Evolutionary conservation across 129 eudicot genomes (phyloP), one percentile per base, ranked within the genome.

Genomic region (Centella asiatica): DNA sequence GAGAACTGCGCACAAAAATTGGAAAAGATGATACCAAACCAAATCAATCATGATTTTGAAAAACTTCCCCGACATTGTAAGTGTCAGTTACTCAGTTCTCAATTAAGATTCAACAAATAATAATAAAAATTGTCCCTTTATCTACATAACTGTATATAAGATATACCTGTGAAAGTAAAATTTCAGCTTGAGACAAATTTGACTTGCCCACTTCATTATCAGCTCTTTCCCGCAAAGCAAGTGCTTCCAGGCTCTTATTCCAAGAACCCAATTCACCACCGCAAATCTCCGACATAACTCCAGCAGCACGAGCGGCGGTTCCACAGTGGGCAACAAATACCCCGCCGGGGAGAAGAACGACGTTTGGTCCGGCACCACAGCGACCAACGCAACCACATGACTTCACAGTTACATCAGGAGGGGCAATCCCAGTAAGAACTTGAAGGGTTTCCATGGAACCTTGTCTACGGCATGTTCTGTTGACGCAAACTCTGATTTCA

Each of bases 361-460:
- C 67, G 61, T 87, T 90, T 13, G 97, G 97, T 3, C 97, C 95
- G 44, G 85, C 60, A 19, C 94, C 95, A 48, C 97, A 90, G 25
- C 79, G 84, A 19, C 94, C 87, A 4, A 90, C 78, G 55, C 95
- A 90, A 26, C 95, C 95, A 71, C 90, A 84, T 8, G 97, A 77
- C 17, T 62, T 79, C 71, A 90, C 85, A 24, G 88, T 12, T 25
- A 87, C 70, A 45, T 57, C 36, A 23, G 95, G 80, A 9, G 95
- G 94, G 14, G 94, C 68, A 52, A 90, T 84, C 27, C 81, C 94
- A 13, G 79, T 22, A 59, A 90, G 80, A 45, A 82, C 64, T 66
- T 81, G 87, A 0, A 83, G 77, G 23, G 50, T 66, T 12, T 83
- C 87, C 37, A 64, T 23, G 0, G 98, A 90, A 7, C 98, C 98